Base-by-base conservation (phyloP, 306 rosid species). In the Biancaea sappan region DNA sequence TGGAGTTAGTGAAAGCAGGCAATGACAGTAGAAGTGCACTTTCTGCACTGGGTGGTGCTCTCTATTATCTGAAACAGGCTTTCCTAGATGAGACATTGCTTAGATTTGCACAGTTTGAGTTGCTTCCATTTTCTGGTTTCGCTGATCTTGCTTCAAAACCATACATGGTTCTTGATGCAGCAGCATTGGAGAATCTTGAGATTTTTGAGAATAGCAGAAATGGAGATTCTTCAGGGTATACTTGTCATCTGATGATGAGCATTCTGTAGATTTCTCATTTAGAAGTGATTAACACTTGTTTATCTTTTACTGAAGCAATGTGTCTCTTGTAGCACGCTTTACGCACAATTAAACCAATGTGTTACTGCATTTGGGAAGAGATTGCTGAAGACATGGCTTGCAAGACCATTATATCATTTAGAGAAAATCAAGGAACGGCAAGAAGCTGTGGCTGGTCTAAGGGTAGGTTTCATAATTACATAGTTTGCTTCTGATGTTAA, bases 291-390 rank as follows among this genome's bases (percentile, higher is more conserved):
- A 48, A 26, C 43, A 47, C 65, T 12, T 26, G 71, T 37, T 64
- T 26, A 70, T 60, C 69, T 84, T 66, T 71, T 43, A 79, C 79
- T 83, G 80, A 88, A 65, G 50, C 71, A 34, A 31, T 77, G 50
- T 64, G 40, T 77, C 51, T 76, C 47, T n/a, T 81, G 81, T 43
- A 94, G 99, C 84, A 90, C 96, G 0, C 91, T 94, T 48, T 92
- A 88, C 76, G 85, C 92, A 52, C 99, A 90, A 76, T 69, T 94
- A 78, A 90, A 92, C 86, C 93, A 94, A 68, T 94, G 99, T 79
- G 92, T 90, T 70, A 92, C 99, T 5, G 95, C 97, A 34, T 87
- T 89, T 88, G 99, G 99, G 69, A 94, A 88, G 85, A 88, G 99
- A 82, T 76, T 94, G 84, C 92, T 94, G 40, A 94, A 81, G 81